Evolutionary conservation across 2,329 filamentous ascomycete species (phyloP).

Genomic region (Rachicladosporium sp.): DNA sequence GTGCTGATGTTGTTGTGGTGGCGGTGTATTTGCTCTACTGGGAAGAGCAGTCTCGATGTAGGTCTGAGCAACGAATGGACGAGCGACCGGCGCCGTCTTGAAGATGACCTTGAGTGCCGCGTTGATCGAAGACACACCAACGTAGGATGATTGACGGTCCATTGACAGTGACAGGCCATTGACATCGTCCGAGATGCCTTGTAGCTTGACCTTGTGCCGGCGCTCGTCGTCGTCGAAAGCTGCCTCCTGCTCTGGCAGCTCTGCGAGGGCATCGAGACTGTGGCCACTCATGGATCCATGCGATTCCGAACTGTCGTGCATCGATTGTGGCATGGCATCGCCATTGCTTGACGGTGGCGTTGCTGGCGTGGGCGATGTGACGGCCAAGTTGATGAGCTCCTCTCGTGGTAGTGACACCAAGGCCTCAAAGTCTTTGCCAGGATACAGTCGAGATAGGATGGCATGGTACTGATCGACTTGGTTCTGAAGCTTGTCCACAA

Average conservation of each 20-base stretch:
- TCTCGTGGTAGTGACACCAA: constrained; percentile 29
- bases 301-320: constrained; percentile 7
- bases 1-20: constrained; percentile 5
- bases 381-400: constrained; percentile 33
- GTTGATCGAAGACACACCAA: constrained; percentile 21
- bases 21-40: constrained; percentile 16
- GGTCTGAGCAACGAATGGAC: constrained; percentile 15
- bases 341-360: constrained; percentile 26
- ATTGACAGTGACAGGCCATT: constrained; percentile 20
- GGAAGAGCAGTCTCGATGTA: constrained; percentile 17
- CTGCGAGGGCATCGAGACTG: constrained; percentile 51
- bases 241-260: constrained; percentile 47
- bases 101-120: constrained; percentile 23
- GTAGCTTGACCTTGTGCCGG: constrained; percentile 28
- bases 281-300: constrained; percentile 36
- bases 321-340: constrained; percentile 10
- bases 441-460: constrained; percentile 32
- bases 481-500: constrained; percentile 40
- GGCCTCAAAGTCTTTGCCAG: constrained; percentile 28
- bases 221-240: constrained; percentile 52
- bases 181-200: constrained; percentile 27
- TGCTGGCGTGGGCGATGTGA: constrained; percentile 28
- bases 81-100: constrained; percentile 18
- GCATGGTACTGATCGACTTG: constrained; percentile 36
- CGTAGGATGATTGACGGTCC: constrained; percentile 21